A percentile compares a stretch with the other conserved stretches of the same genome.
Evolutionary conservation across 768 basidiomycete genomes (phyloP).

Genomic region (Exidia glandulosa): DNA sequence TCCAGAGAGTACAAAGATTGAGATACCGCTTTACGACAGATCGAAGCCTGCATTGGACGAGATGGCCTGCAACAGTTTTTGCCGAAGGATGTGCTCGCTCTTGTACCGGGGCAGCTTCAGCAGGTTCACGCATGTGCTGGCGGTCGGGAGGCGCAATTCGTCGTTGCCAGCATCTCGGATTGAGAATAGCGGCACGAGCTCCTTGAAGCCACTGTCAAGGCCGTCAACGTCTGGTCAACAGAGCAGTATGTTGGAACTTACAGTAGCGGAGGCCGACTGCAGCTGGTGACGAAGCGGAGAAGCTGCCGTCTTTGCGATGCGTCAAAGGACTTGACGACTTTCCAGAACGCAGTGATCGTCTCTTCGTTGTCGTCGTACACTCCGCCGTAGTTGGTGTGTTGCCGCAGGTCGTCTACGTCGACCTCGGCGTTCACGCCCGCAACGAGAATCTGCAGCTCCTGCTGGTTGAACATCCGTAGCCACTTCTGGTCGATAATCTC

Average conservation of each 20-base stretch:
- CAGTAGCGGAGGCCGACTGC: constrained; percentile 80
- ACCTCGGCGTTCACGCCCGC: constrained; percentile 82
- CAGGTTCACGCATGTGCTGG: constrained; percentile 86
- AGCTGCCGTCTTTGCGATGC: constrained; percentile 70
- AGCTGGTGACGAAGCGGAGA: constrained; percentile 87
- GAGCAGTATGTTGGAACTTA: constrained; percentile 25
- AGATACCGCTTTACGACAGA: constrained; percentile 44
- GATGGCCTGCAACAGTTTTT: constrained; percentile 80
- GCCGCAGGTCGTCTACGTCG: constrained; percentile 69
- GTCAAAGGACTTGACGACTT: constrained; percentile 66
- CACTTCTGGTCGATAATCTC: constrained; percentile 89
- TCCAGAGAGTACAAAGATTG: not conserved
- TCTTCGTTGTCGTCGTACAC: constrained; percentile 56
- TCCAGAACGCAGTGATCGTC: constrained; percentile 79
- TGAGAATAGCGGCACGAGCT: constrained; percentile 77
- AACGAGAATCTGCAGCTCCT: constrained; percentile 84
- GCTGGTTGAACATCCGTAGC: constrained; percentile 95
- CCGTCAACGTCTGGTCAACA: not conserved
- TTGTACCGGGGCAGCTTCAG: constrained; percentile 76
- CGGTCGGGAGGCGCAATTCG: constrained; percentile 55
- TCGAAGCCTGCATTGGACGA: constrained; percentile 87
- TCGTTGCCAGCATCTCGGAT: constrained; percentile 77
- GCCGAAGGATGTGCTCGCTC: constrained; percentile 48
- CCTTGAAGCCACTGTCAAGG: constrained; percentile 60
- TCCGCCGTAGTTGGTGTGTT: constrained; percentile 76